These are phyloP conservation scores for Fallopia convolvulus DNA, from an alignment of 148 eudicot genomes.

Conservation along the genomic window DNA sequence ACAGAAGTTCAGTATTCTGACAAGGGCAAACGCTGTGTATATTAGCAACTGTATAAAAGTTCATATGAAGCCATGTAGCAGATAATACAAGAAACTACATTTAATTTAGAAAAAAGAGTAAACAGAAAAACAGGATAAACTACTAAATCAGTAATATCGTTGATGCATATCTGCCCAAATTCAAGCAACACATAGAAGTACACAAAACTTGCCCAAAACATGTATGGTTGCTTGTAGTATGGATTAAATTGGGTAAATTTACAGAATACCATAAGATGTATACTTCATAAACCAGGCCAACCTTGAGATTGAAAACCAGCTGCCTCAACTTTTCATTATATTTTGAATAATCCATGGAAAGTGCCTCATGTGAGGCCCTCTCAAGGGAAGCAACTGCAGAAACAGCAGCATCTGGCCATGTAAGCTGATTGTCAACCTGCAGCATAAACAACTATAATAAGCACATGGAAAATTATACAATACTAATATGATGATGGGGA, in stretches of 20 bases:
- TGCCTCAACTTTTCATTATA: constrained; percentile 88
- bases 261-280: background rate
- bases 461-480: background rate
- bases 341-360: constrained; percentile 60
- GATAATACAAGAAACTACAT: background rate
- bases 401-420: constrained; percentile 76
- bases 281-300: constrained; percentile 19
- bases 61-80: background rate
- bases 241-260: background rate
- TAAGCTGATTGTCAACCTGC: constrained; percentile 34
- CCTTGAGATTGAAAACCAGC: constrained; percentile 74
- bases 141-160: background rate
- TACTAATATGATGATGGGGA: background rate
- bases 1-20: constrained; percentile 52
- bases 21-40: background rate
- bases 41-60: background rate
- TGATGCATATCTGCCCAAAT: background rate
- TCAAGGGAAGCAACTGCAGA: constrained; percentile 63
- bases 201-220: background rate
- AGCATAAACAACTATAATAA: constrained; percentile 5
- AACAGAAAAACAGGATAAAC: background rate
- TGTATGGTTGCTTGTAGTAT: background rate
- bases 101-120: background rate
- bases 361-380: constrained; percentile 59
- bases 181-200: background rate